phyloP scores from a whole-genome alignment of 2,329 filamentous ascomycete species.

The Scytalidium lignicola region DNA sequence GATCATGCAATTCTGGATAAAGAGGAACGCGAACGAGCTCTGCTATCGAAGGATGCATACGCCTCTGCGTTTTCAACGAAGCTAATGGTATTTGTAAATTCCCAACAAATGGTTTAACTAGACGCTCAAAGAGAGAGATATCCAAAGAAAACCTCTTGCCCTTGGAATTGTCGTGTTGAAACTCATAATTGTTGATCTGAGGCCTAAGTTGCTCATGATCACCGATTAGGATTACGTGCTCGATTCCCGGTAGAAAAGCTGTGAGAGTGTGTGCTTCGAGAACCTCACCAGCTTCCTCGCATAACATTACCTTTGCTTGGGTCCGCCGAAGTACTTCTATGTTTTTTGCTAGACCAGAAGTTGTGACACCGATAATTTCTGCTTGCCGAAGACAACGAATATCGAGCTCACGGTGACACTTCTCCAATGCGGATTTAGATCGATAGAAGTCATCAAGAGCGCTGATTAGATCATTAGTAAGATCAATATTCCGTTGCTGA shows the following conservation, averaged over 20 bases:
- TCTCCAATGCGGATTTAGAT: conserved; percentile 15
- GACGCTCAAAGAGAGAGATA: conserved; percentile 45
- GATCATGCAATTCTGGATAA: conserved; percentile 53
- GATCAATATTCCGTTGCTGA: conserved; percentile 10
- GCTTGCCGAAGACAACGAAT: conserved; percentile 27
- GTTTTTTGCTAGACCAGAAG: conserved; percentile 42
- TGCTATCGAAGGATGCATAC: conserved; percentile 62
- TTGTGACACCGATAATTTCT: conserved; percentile 48
- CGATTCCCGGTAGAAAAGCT: conserved; percentile 30
- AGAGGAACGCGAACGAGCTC: conserved; percentile 50
- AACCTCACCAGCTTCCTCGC: conserved; percentile 39
- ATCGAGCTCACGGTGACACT: conserved; percentile 16
- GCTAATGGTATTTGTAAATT: conserved; percentile 24
- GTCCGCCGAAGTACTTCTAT: conserved; percentile 39
- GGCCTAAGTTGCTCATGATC: conserved; percentile 39
- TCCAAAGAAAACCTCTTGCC: conserved; percentile 38
- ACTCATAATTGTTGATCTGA: conserved; percentile 17
- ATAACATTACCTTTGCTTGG: conserved; percentile 32
- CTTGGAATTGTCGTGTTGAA: conserved; percentile 6
- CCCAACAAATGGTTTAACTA: conserved; percentile 29
- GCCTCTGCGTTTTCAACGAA: conserved; percentile 51
- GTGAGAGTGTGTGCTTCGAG: conserved; percentile 25
- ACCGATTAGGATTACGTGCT: conserved; percentile 37
- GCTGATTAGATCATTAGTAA: conserved; percentile 14
- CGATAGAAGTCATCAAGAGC: conserved; percentile 13